A percentile compares a stretch with the other conserved stretches of the same genome.
Conservation (phyloP, 202 grass and related monocot species). For the Hordeum pubiflorum region DNA sequence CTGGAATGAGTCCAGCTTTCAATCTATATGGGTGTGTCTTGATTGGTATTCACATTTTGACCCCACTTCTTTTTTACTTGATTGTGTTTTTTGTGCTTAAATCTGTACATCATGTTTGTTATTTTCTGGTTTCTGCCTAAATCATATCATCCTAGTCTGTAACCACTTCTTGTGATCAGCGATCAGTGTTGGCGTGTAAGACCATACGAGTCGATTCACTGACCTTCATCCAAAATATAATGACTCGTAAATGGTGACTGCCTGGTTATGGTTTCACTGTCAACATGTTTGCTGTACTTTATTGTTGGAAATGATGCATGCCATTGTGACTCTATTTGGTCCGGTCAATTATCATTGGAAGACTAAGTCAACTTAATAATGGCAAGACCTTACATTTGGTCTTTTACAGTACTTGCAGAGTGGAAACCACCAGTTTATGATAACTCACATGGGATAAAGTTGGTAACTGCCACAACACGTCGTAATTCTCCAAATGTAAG, state of each 20-base stretch:
- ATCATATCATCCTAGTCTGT: neutral
- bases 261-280: neutral
- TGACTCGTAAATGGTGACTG: neutral
- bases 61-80: neutral
- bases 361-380: neutral
- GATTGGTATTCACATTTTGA: slow-evolving; percentile 54
- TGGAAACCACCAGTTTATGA: slow-evolving; percentile 99
- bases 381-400: neutral
- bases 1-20: slow-evolving; percentile 94
- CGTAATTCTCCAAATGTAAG: slow-evolving; percentile 98
- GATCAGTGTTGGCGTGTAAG: neutral
- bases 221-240: neutral
- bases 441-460: slow-evolving; percentile 89
- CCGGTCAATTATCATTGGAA: neutral
- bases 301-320: neutral
- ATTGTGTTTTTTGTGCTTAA: slow-evolving; percentile 9
- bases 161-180: neutral
- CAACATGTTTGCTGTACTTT: neutral
- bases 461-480: slow-evolving; percentile 84
- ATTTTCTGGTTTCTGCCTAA: neutral
- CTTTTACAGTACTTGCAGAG: slow-evolving; percentile 80
- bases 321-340: neutral
- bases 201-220: neutral
- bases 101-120: neutral
- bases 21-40: slow-evolving; percentile 93